Evolutionary conservation across 345 rosid genomes (phyloP).

Genomic region (Lepidium aucheri): DNA sequence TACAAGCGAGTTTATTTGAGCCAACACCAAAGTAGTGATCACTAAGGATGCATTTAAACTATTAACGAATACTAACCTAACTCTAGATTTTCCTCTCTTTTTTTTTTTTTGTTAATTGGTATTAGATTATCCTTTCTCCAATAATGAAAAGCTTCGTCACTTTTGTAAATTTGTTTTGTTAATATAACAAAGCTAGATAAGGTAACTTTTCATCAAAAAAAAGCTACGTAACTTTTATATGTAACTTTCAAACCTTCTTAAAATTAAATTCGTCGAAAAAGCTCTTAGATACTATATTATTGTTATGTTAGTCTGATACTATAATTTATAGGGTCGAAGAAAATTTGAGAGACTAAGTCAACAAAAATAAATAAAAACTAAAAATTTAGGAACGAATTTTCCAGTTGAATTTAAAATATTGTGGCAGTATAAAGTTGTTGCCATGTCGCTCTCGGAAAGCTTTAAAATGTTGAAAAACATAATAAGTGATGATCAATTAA

Average conservation of each 20-base stretch:
- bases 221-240: background rate
- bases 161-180: no score
- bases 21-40: background rate
- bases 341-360: background rate
- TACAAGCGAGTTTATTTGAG: background rate
- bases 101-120: no score
- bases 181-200: no score
- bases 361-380: background rate
- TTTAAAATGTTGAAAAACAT: conserved; percentile 9
- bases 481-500: conserved; percentile 9
- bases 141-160: background rate
- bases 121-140: background rate
- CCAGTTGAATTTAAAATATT: background rate
- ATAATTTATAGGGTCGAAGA: background rate
- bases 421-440: conserved; percentile 24
- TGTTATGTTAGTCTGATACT: background rate
- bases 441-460: conserved; percentile 1
- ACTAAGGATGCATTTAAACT: background rate
- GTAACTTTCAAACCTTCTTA: background rate
- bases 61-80: background rate
- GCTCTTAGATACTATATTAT: background rate
- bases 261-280: background rate
- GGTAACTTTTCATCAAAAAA: no score
- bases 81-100: background rate
- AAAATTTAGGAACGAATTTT: background rate